Base-by-base conservation (phyloP, 352 stramenopile species). In the Plasmopara muralis region DNA sequence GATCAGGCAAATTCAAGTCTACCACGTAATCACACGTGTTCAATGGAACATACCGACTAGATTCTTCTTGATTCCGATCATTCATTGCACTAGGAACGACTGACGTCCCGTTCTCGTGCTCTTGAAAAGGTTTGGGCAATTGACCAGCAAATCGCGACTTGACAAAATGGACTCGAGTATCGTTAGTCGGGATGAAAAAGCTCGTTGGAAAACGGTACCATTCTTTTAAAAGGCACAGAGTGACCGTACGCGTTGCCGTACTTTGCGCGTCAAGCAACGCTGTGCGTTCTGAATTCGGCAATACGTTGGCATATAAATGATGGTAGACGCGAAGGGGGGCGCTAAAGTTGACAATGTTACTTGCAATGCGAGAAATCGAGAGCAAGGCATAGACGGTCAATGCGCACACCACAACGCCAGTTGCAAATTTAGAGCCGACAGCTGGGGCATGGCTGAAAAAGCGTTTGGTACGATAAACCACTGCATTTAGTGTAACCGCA, bases 201-300 rank as follows among this genome's bases (percentile, higher is more conserved):
- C 77, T 97, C 13, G 89, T 89, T 0, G 95, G 93, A 64, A 98
- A 99, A 39, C 93, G 76, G 74, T 99, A 92, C 96, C 96, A 99
- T 87, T 99, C 96, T 57, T 95, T 97, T 39, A 90, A 87, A n/a
- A 97, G 81, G 65, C 96, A 99, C 18, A 99, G 69, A 14, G 55
- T 85, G 30, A 82, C 53, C 3, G 34, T 40, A 0, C 42, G 43
- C 12, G 31, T 30, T 5, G 47, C 43, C 47, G 45, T 43, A 45
- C 46, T 51, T 7, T 40, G 37, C 33, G 31, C 60, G 15, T 47
- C 16, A 38, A 56, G 42, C 5, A 78, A 57, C 41, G 59, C 57
- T 2, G 43, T 54, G 43, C 28, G 65, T 6, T 63, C 51, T 8
- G 53, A 53, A 18, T 68, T 74, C n/a, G 77, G 77, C 9, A 88